Evolutionary conservation across 306 rosid genomes (phyloP).

Genomic region (Quillaja saponaria): DNA sequence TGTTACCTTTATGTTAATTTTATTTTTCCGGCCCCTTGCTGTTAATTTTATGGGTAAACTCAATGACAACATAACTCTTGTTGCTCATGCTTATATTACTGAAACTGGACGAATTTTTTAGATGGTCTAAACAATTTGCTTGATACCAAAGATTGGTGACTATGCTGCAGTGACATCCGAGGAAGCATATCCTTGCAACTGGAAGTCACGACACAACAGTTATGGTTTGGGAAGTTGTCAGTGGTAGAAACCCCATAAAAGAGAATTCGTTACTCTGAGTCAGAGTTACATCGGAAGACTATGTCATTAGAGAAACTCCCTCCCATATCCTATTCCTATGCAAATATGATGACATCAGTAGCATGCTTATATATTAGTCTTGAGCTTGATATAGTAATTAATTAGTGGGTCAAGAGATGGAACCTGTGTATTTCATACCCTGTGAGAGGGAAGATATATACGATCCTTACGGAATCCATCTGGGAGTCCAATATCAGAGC

Average conservation of each 20-base stretch:
- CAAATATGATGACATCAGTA: slow-evolving; percentile 91
- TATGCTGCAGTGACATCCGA: slow-evolving; percentile 89
- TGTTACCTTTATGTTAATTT: not conserved
- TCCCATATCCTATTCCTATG: slow-evolving; percentile 93
- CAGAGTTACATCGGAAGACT: slow-evolving; percentile 75
- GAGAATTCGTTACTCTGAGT: slow-evolving; percentile 64
- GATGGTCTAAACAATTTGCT: slow-evolving; percentile 5
- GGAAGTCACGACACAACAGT: slow-evolving; percentile 98
- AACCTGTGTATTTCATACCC: slow-evolving; percentile 90
- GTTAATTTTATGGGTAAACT: slow-evolving; percentile 10
- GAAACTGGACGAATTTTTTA: not conserved
- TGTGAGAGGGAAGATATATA: slow-evolving; percentile 87
- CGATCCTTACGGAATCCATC: slow-evolving; percentile 84
- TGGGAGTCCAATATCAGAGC: slow-evolving; percentile 88
- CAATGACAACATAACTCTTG: not conserved
- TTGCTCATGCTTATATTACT: not conserved
- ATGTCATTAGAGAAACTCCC: slow-evolving; percentile 83
- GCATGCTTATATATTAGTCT: slow-evolving; percentile 80
- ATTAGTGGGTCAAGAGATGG: slow-evolving; percentile 99
- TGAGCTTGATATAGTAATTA: slow-evolving; percentile 94
- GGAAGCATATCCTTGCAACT: slow-evolving; percentile 95
- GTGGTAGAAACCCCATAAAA: slow-evolving; percentile 72
- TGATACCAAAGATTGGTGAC: slow-evolving; percentile 18
- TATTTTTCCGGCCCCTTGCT: slow-evolving; percentile 1
- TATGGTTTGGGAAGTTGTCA: slow-evolving; percentile 92